Base-by-base conservation (phyloP, 257 asterid genomes). In the Oldenlandia corymbosa region DNA sequence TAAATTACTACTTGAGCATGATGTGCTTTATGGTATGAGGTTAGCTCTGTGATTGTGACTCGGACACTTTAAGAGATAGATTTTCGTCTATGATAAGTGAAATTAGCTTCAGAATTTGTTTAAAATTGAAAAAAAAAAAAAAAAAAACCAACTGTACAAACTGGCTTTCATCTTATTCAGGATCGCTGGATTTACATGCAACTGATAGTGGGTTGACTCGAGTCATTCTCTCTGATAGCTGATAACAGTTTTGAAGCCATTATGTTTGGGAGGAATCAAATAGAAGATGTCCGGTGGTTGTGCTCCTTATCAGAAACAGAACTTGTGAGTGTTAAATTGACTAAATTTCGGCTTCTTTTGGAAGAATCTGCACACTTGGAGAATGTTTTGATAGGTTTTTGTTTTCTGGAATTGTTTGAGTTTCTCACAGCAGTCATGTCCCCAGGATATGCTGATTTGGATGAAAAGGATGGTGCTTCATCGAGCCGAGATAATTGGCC, bases 221-320 rank as follows among this genome's bases (percentile, higher is more conserved):
- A 7, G 7, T 24, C 16, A 51, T 24, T 51, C 17, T 20, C 2
- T 4, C 30, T 9, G 42, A 50, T 34, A 18, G 49, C 24, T 9
- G 64, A 36, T 13, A 56, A 24, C 2, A 53, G 28, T 12, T 26
- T 39, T 18, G 20, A 46, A 2, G 37, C 10, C n/a, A 21, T 23
- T 24, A 21, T 73, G 20, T 58, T 75, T 3, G 78, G 80, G 6
- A 67, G 73, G 37, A 84, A 83, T 70, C 77, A 74, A 45, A 73
- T 86, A n/a, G 88, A 86, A 65, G 91, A 91, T 69, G 90, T 83
- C 14, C 78, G 78, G 16, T 88, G 95, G 96, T 85, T 86, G 20
- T 91, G 95, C 75, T 91, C 98, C 28, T 73, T 91, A 62, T 62
- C 85, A 0, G 91, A 88, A 8, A 68, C 95, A 34, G 90, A 91